Base-by-base conservation (phyloP, 2,329 filamentous ascomycete genomes). In the Onygena corvina region DNA sequence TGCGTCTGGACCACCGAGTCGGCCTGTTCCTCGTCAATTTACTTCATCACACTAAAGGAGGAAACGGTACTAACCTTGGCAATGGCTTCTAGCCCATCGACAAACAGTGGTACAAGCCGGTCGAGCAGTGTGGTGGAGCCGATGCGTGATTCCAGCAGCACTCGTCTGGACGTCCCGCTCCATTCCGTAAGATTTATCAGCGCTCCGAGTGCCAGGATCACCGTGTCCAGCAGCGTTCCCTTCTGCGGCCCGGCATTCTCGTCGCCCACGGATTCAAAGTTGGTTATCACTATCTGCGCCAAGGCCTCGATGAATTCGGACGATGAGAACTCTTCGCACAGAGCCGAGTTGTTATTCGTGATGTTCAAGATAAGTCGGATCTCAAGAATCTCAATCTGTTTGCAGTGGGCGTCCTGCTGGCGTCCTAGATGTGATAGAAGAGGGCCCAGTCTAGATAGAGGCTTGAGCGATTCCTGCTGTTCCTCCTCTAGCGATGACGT, bases 131-230 rank as follows among this genome's bases (percentile, higher is more conserved):
- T 36, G 12, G 27, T 36, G 33, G 54, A 65, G 49, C 61, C 64
- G 50, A 42, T 51, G 65, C 60, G 49, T 54, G 64, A 56, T 53
- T 61, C 53, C 60, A 77, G 55, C 63, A 75, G 60, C 64, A 70
- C 53, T 59, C 68, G 63, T 48, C 81, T 73, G 9, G 84, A 81
- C 18, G 72, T 64, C 12, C 79, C 71, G 59, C 81, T 87, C 60
- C 86, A 82, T 62, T 94, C 88, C 6, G 86, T 78, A 49, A 95
- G 76, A 59, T 95, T 95, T 64, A 94, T 94, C 66, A 90, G 77
- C 18, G 86, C 79, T 0, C 87, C 89, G 33, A 94, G 71, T 47
- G 85, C 76, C 35, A 95, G 73, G 45, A 94, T 77, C 11, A 94
- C 73, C 45, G 79, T 76, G 56, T 94, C 83, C 48, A 89, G 68